phyloP scores from a whole-genome alignment of 345 rosid species.

The Brassica juncea region DNA sequence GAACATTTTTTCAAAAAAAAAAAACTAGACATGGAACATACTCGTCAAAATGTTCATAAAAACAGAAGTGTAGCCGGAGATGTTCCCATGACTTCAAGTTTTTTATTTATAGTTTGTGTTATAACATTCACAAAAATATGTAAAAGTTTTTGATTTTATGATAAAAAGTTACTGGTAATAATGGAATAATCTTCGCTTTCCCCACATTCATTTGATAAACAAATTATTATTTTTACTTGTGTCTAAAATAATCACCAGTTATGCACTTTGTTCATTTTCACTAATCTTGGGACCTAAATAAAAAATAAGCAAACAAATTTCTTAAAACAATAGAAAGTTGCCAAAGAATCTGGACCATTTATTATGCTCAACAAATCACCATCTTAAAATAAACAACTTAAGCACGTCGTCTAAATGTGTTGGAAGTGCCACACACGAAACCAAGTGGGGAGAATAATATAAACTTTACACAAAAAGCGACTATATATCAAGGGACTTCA shows the following conservation, averaged over 20 bases:
- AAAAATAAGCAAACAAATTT: neutral
- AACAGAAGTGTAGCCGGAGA: neutral
- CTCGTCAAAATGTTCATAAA: neutral
- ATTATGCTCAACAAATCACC: neutral
- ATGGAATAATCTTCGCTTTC: neutral
- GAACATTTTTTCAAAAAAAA: neutral
- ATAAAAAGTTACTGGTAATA: neutral
- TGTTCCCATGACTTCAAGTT: neutral
- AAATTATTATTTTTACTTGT: neutral
- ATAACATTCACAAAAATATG: neutral
- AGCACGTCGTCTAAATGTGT: slow-evolving; percentile 6
- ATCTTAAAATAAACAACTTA: neutral
- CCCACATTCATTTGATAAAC: neutral
- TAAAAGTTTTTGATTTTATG: neutral
- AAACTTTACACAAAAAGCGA: neutral
- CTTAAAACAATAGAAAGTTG: neutral
- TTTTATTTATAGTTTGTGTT: neutral
- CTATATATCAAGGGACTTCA: slow-evolving; percentile 4
- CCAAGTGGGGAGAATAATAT: neutral
- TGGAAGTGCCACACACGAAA: slow-evolving; percentile 26
- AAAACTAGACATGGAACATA: neutral
- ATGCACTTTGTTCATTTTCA: neutral
- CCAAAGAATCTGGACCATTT: neutral
- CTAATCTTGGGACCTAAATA: neutral
- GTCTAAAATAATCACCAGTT: neutral